Evolutionary conservation across 2,329 filamentous ascomycete species (phyloP), one percentile per base, ranked within the genome.

Genomic region (Trichoderma harzianum): DNA sequence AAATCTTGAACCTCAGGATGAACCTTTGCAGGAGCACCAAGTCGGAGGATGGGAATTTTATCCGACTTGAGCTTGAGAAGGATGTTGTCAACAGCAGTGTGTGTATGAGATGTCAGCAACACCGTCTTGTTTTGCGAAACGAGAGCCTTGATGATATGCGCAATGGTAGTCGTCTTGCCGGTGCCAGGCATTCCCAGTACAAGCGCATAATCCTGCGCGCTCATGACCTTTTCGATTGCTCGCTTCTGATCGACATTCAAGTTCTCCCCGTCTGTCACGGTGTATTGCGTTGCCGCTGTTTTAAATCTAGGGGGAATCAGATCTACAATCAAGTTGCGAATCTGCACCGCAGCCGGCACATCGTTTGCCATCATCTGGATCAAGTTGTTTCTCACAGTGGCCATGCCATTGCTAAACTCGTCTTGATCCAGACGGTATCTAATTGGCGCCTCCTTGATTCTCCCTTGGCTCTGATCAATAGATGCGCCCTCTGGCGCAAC

Each of bases 171-270:
- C 3, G 96, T 99, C 82, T 99, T 99, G 72, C 96, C 96, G 0
- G 96, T 99, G 8, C 96, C 96, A 2, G 96, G 96, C 96, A 99
- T 99, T 32, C 96, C 96, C 24, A 99, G 88, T 14, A 99, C 95
- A n/a, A 99, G 86, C 8, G 96, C 95, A 80, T 98, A 99, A 82
- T 99, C 95, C 76, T 93, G 89, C 3, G 96, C 95, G 77, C 92
- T 94, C 92, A 99, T 97, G 51, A 99, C 95, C 81, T 98, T 98
- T 76, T 94, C 89, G 67, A 99, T 94, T 0, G 96, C 96, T 72
- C 86, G 87, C 77, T 87, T 90, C 80, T 99, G 96, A 78, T 98
- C 96, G 11, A 93, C 86, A 75, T 99, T 99, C 76, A 99, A 89
- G 66, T 85, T 88, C 73, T 88, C 88, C 66, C 89, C 87, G 32